Evolutionary conservation across 2,329 filamentous ascomycete species (phyloP), one percentile per base, ranked within the genome.

Genomic region (Exophiala viscosa): DNA sequence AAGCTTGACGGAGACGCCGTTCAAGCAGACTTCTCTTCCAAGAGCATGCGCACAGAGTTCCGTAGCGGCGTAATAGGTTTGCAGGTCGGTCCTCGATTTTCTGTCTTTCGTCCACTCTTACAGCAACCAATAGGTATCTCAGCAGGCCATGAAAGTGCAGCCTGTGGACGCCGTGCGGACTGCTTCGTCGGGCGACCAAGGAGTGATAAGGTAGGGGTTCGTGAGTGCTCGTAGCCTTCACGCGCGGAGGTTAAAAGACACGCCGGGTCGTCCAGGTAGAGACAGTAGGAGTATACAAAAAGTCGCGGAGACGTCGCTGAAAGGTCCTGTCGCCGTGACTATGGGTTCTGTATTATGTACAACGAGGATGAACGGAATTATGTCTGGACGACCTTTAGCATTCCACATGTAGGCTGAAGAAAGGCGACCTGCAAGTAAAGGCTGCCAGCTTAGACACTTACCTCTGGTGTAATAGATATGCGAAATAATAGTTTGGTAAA

Each of bases 331-430:
- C 31, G 31, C 10, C 28, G 35, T 13, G 40, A 15, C 13, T 11
- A 28, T 9, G 48, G 40, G 35, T n/a, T n/a, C n/a, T n/a, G n/a
- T 31, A 43, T 55, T 31, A 52, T 49, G 46, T 47, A 52, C 50
- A 52, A 28, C 28, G 39, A 23, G 33, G 28, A 34, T 18, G 32
- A 11, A 41, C 35, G 31, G 28, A 20, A 32, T 18, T 35, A 13
- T 36, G 31, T 23, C 41, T 45, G 34, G 9, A 23, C 7, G 40
- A 46, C 23, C 34, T 48, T 48, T 40, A 54, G 51, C 33, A 20
- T 48, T 39, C 20, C 36, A 40, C 13, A 15, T 32, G 15, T 43
- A 23, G 44, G 32, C 11, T 13, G 13, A 28, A 32, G 43, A 17
- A 14, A 20, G 39, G 18, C 28, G 31, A 28, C 46, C 31, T 33